Evolutionary conservation across 345 rosid species (phyloP), one percentile per base, ranked within the genome.

Genomic region (Gossypium mustelinum): DNA sequence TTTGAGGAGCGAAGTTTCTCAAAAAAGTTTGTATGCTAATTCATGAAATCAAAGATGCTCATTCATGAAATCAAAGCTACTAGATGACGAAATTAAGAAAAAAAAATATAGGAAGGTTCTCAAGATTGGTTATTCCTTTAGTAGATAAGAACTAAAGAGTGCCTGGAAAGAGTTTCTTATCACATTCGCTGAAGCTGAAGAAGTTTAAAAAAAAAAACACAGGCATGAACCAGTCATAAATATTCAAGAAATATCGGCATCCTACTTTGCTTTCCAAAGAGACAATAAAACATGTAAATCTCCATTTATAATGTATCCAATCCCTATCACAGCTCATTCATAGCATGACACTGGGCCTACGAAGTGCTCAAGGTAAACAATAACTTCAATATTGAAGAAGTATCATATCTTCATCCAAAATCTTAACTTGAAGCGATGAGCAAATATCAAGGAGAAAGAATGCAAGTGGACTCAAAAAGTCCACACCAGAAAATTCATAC

Each of bases 41-140:
- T 52, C 56, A 73, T 7, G 74, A 73, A 78, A 60, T 9, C 17
- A 11, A 74, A 78, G 51, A 58, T 41, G 2, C 48, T 74, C 68
- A 56, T 41, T 52, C 56, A 73, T 7, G 74, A 78, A 78, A 60
- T 9, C 12, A 11, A 74, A 78, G 51, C 58, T 60, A 50, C 48
- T 12, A 18, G 27, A 55, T 34, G 27, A 54, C 50, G 3, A 17
- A 20, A 66, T 3, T 43, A 48, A 70, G 2, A 9, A 18, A 34
- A 4, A 39, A 34, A 34, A 27, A 68, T 2, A 51, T 0, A 17
- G 39, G n/a, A n/a, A 34, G 39, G 7, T 41, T 41, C 27, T 55
- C 3, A 11, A 12, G 11, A 55, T 56, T 11, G 7, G 12, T 2
- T 54, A 55, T 20, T 55, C 29, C 59, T 54, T 5, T 5, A 39